These are phyloP conservation scores for Phytopythium ostracodes DNA, from an alignment of 352 stramenopile genomes.

Conservation along the genomic window DNA sequence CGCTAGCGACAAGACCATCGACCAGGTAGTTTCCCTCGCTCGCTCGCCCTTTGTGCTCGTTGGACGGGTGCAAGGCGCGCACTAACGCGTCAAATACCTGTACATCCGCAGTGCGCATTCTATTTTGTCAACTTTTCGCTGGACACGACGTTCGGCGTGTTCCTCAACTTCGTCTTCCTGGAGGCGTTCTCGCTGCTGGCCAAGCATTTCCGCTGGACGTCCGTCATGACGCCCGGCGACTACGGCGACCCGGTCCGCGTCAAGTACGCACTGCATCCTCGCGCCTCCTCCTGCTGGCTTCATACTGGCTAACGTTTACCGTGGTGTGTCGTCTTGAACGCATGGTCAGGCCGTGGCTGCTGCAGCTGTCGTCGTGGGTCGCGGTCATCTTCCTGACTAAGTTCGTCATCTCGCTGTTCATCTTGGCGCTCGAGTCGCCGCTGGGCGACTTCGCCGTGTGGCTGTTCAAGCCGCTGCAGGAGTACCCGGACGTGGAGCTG, in stretches of 20 bases:
- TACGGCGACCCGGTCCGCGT: constrained; percentile 73
- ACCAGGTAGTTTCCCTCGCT: constrained; percentile 57
- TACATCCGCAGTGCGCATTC: constrained; percentile 54
- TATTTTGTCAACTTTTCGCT: constrained; percentile 90
- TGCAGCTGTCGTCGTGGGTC: constrained; percentile 79
- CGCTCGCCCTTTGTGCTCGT: too few relatives aligned
- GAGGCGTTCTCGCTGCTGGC: constrained; percentile 51
- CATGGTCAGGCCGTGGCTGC: constrained; percentile 42
- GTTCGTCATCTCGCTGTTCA: constrained; percentile 70
- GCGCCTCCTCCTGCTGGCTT: too few relatives aligned
- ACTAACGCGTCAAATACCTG: too few relatives aligned
- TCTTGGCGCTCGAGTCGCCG: constrained; percentile 64
- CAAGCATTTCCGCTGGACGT: constrained; percentile 47
- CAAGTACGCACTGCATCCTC: constrained; percentile 13
- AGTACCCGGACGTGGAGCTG: constrained; percentile 70
- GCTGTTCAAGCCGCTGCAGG: constrained; percentile 65
- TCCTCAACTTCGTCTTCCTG: constrained; percentile 81
- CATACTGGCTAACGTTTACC: too few relatives aligned
- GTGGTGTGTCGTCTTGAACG: too few relatives aligned
- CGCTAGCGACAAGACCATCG: constrained; percentile 29
- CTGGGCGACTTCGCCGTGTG: constrained; percentile 51
- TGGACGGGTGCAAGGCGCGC: too few relatives aligned
- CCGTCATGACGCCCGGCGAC: constrained; percentile 63
- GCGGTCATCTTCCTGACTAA: constrained; percentile 78
- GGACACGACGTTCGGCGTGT: constrained; percentile 81